These are phyloP conservation scores for Astrothelium macrocarpum DNA, from an alignment of 495 filamentous ascomycete species.

Conservation along the genomic window DNA sequence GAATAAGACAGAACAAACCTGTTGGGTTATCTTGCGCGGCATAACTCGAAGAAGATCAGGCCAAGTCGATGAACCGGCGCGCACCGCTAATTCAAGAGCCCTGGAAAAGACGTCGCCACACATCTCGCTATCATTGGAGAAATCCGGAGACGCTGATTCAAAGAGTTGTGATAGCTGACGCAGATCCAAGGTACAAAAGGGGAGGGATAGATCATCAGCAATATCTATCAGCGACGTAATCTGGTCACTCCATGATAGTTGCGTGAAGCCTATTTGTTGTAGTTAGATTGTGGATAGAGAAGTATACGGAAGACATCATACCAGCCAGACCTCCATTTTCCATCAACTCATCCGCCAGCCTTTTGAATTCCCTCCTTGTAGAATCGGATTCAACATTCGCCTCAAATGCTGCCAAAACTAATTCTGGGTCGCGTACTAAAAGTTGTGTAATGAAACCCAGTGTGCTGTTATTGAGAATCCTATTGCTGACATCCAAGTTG, in stretches of 20 bases:
- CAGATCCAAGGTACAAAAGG: constrained; percentile 9
- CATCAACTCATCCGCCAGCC: neutral
- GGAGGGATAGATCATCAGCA: constrained; percentile 14
- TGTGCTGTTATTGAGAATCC: neutral
- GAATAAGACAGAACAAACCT: constrained; percentile 11
- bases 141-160: neutral
- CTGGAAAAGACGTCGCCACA: neutral
- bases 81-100: constrained; percentile 12
- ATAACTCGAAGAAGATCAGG: constrained; percentile 14
- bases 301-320: neutral
- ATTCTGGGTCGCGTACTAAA: neutral
- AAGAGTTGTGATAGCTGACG: neutral
- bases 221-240: constrained; percentile 5
- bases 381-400: neutral
- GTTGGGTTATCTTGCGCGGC: neutral
- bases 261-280: neutral
- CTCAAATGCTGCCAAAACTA: constrained; percentile 2
- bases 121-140: neutral
- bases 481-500: neutral
- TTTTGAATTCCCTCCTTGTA: neutral
- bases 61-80: constrained; percentile 13
- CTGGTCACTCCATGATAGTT: neutral
- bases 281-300: neutral
- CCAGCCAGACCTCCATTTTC: neutral
- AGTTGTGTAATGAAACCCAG: neutral